These are phyloP conservation scores for Botrytis tulipae DNA, from an alignment of 2,329 filamentous ascomycete species.

Conservation along the genomic window DNA sequence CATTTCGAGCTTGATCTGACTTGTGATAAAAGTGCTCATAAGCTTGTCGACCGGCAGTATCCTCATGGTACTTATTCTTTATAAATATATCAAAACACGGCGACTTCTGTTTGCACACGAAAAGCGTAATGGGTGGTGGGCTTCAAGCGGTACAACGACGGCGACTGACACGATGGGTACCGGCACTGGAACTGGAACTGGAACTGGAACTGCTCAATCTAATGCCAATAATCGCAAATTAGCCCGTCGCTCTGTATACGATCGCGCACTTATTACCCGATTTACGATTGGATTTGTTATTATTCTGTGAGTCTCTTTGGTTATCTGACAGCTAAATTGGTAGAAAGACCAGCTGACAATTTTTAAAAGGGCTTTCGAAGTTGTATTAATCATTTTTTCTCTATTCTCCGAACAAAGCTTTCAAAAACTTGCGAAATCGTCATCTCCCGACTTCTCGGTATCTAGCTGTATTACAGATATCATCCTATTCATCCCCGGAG, in stretches of 20 bases:
- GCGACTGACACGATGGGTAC: conserved; percentile 21
- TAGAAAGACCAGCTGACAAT: conserved; percentile 16
- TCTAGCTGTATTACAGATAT: conserved; percentile 38
- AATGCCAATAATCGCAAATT: conserved; percentile 9
- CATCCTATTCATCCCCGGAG: conserved; percentile 43
- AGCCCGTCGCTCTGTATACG: conserved; percentile 42
- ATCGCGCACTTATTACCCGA: conserved; percentile 46
- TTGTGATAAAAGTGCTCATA: conserved; percentile 41
- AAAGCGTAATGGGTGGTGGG: conserved; percentile 35
- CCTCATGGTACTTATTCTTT: conserved; percentile 43
- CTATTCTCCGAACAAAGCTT: conserved; percentile 39
- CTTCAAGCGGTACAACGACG: conserved; percentile 24
- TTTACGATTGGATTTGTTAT: conserved; percentile 47
- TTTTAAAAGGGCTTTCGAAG: conserved; percentile 39
- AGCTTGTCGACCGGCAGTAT: conserved; percentile 42
- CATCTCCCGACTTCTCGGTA: conserved; percentile 41
- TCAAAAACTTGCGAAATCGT: conserved; percentile 24
- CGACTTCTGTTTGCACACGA: conserved; percentile 38
- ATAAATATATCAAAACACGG: conserved; percentile 44
- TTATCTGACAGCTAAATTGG: not conserved
- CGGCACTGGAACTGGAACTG: not conserved
- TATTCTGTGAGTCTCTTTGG: conserved; percentile 34
- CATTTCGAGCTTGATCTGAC: not conserved
- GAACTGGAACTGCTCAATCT: not conserved
- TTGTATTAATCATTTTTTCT: conserved; percentile 43